A percentile compares a stretch with the other conserved stretches of the same genome.
These are phyloP conservation scores for Mesembryanthemum crystallinum DNA, from an alignment of 148 eudicot species.

Conservation along the genomic window DNA sequence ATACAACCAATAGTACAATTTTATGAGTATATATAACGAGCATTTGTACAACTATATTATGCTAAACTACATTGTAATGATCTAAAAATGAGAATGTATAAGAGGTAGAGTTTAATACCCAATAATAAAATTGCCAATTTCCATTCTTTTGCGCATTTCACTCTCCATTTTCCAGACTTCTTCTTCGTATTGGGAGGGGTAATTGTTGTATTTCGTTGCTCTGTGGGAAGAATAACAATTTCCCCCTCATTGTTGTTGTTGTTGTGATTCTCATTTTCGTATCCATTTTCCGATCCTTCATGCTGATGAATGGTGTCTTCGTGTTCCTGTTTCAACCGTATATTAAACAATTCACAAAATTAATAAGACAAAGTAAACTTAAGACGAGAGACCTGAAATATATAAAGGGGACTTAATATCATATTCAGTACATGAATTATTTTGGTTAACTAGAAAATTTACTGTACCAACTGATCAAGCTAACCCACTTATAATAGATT, in stretches of 20 bases:
- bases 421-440: too few species aligned
- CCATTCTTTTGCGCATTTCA: conserved; percentile 52
- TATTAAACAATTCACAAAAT: neutral
- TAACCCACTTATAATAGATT: too few species aligned
- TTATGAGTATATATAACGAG: neutral
- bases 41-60: too few species aligned
- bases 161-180: neutral
- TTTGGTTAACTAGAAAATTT: too few species aligned
- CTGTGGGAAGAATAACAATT: neutral
- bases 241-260: neutral
- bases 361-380: neutral
- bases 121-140: conserved; percentile 46
- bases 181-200: conserved; percentile 21
- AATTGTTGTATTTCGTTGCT: neutral
- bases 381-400: too few species aligned
- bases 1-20: neutral
- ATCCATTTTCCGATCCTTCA: neutral
- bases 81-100: neutral
- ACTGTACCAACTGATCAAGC: too few species aligned
- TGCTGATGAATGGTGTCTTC: conserved; percentile 6
- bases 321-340: conserved; percentile 14
- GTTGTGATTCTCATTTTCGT: neutral
- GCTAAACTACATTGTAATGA: too few species aligned
- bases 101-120: conserved; percentile 35
- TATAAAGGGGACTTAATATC: too few species aligned